Percentiles rank a stretch among this genome's conserved stretches.
phyloP scores from a whole-genome alignment of 768 basidiomycete species.

The Russula compacta region DNA sequence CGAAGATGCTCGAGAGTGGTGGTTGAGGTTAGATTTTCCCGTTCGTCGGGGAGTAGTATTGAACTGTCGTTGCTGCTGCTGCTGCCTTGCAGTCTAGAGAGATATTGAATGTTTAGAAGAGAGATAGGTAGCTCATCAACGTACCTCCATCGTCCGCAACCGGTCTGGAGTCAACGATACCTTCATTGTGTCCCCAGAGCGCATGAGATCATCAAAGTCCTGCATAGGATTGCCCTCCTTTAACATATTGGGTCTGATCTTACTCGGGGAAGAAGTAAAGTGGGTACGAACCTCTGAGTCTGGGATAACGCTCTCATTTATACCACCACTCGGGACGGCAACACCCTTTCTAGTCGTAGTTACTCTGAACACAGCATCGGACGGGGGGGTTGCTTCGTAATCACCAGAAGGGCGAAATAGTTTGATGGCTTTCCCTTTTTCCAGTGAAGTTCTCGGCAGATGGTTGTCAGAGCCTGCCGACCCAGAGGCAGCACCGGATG shows the following conservation, averaged over 20 bases:
- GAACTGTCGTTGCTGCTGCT: constrained; percentile 2
- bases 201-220: constrained; percentile 92
- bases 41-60: background rate
- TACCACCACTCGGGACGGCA: constrained; percentile 4
- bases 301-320: background rate
- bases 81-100: constrained; percentile 4
- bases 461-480: constrained; percentile 21
- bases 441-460: constrained; percentile 44
- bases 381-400: constrained; percentile 20
- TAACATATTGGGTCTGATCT: background rate
- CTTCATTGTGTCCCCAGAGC: constrained; percentile 85
- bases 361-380: constrained; percentile 26
- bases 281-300: constrained; percentile 22
- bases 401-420: constrained; percentile 44
- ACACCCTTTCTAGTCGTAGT: constrained; percentile 4
- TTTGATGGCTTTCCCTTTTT: constrained; percentile 54
- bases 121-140: constrained; percentile 25
- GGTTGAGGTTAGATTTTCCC: background rate
- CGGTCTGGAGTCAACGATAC: constrained; percentile 93
- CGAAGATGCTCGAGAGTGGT: background rate
- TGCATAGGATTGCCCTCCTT: constrained; percentile 34
- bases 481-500: constrained; percentile 20
- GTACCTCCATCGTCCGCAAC: constrained; percentile 85
- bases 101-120: constrained; percentile 3
- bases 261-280: constrained; percentile 3